Percentiles rank a stretch among this genome's conserved stretches.
These are phyloP conservation scores for Ophiosphaerella korrae DNA, from an alignment of 2,329 filamentous ascomycete species.

Conservation along the genomic window DNA sequence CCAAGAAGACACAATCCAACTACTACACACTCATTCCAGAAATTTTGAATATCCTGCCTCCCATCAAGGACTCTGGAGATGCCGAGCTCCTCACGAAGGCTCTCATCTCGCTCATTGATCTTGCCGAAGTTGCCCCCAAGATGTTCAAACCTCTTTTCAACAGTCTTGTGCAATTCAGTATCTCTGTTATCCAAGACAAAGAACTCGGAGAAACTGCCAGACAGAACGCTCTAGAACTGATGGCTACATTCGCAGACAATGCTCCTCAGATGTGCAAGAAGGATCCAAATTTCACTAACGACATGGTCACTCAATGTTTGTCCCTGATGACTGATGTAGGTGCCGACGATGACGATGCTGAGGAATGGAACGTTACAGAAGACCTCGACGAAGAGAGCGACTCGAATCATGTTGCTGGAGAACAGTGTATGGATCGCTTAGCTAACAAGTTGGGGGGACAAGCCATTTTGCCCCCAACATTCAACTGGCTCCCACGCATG, in stretches of 20 bases:
- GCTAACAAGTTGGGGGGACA: constrained; percentile 97
- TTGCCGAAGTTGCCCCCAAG: constrained; percentile 91
- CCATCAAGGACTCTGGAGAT: constrained; percentile 88
- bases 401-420: constrained; percentile 94
- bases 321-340: constrained; percentile 98
- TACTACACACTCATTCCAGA: constrained; percentile 88
- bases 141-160: constrained; percentile 98
- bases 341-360: constrained; percentile 89
- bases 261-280: constrained; percentile 94
- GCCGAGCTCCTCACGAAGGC: constrained; percentile 91
- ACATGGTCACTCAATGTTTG: constrained; percentile 98
- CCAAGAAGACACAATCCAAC: constrained; percentile 85
- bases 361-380: constrained; percentile 91
- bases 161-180: constrained; percentile 88
- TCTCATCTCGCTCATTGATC: constrained; percentile 86
- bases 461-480: constrained; percentile 89
- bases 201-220: constrained; percentile 87
- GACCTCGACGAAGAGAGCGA: constrained; percentile 98
- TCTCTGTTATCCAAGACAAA: constrained; percentile 94
- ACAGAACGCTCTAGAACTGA: constrained; percentile 93
- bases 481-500: constrained; percentile 97
- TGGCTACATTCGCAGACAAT: constrained; percentile 97
- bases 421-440: constrained; percentile 97
- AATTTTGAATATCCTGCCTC: constrained; percentile 90
- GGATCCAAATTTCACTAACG: constrained; percentile 85